phyloP scores from a whole-genome alignment of 768 basidiomycete genomes.

The Hysterangium stoloniferum region DNA sequence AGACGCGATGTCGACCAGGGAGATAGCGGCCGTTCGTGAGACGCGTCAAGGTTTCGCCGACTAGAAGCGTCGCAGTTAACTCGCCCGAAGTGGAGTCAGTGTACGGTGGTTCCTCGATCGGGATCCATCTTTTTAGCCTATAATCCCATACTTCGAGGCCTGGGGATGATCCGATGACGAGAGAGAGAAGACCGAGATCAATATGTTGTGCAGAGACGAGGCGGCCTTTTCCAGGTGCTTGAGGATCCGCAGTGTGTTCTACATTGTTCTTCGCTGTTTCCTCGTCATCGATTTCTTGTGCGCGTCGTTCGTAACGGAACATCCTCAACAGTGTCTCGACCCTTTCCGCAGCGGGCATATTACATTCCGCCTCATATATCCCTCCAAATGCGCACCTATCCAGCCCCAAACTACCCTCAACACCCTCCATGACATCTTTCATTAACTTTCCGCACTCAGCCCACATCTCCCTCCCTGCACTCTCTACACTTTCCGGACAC shows the following conservation, averaged over 20 bases:
- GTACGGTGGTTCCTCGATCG: slow-evolving; percentile 14
- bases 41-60: slow-evolving; percentile 14
- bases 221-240: slow-evolving; percentile 8
- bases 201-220: slow-evolving; percentile 15
- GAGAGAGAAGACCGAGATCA: slow-evolving; percentile 15
- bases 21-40: slow-evolving; percentile 15
- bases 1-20: slow-evolving; percentile 15
- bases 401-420: slow-evolving; percentile 13
- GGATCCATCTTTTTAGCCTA: slow-evolving; percentile 7
- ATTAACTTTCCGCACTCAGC: slow-evolving; percentile 11
- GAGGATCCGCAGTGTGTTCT: too few species aligned
- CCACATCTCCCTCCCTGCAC: slow-evolving; percentile 9
- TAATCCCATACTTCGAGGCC: slow-evolving; percentile 15
- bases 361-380: slow-evolving; percentile 7
- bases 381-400: slow-evolving; percentile 1
- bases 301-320: slow-evolving; percentile 16
- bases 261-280: too few species aligned
- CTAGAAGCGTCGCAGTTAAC: slow-evolving; percentile 16
- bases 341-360: slow-evolving; percentile 10
- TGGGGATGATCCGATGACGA: slow-evolving; percentile 16
- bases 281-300: slow-evolving; percentile 3
- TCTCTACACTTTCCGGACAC: slow-evolving; percentile 6
- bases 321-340: slow-evolving; percentile 15
- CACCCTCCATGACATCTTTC: slow-evolving; percentile 10
- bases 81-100: slow-evolving; percentile 1